Conservation (phyloP, 306 rosid species). For the Cucurbita ficifolia region DNA sequence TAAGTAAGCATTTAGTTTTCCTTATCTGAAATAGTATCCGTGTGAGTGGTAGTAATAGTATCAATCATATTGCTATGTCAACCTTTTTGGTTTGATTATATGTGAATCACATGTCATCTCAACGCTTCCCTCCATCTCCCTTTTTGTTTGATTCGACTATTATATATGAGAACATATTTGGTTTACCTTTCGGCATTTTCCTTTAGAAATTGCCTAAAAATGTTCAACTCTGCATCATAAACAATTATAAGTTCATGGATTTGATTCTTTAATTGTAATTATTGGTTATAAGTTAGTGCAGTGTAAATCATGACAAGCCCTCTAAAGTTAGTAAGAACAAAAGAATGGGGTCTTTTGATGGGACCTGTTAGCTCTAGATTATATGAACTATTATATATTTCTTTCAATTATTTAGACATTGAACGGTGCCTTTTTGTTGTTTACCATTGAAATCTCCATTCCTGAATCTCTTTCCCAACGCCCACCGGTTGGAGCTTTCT, state of each 20-base stretch:
- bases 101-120: slow-evolving; percentile 4
- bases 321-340: background rate
- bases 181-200: background rate
- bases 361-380: slow-evolving; percentile 29
- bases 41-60: slow-evolving; percentile 21
- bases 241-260: background rate
- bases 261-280: background rate
- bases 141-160: slow-evolving; percentile 1
- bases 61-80: background rate
- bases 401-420: slow-evolving; percentile 18
- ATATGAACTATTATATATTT: slow-evolving; percentile 19
- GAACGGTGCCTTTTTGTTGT: slow-evolving; percentile 27
- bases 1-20: slow-evolving; percentile 11
- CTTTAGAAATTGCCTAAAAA: background rate
- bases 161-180: background rate
- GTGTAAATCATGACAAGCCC: background rate
- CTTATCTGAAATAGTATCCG: slow-evolving; percentile 13
- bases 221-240: background rate
- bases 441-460: background rate
- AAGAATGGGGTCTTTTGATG: background rate
- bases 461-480: background rate
- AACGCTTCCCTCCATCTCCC: background rate
- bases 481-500: background rate
- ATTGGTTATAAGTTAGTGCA: slow-evolving; percentile 2
- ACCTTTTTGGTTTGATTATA: slow-evolving; percentile 1